Percentiles rank a stretch among this genome's conserved stretches.
Evolutionary conservation across 345 rosid species (phyloP).

Genomic region (Citrus hindsii): DNA sequence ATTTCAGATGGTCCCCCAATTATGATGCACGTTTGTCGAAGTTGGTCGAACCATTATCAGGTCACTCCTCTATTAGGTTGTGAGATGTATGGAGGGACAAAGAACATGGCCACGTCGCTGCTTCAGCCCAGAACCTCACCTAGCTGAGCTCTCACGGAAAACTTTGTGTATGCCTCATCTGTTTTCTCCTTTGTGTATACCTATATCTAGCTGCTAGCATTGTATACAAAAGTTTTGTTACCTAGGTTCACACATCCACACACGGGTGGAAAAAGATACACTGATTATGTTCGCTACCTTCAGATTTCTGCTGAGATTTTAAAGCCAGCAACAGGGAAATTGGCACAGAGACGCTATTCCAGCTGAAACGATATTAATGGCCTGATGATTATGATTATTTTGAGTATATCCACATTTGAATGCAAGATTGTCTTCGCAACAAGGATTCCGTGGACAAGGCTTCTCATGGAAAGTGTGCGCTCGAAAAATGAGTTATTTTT

Average conservation of each 20-base stretch:
- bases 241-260: conserved; percentile 42
- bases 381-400: neutral
- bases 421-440: neutral
- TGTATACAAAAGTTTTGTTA: neutral
- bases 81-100: conserved; percentile 74
- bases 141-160: neutral
- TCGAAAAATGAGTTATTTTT: too few species aligned
- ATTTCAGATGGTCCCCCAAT: neutral
- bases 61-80: conserved; percentile 25
- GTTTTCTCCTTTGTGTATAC: neutral
- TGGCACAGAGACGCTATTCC: conserved; percentile 54
- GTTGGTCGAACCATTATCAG: conserved; percentile 33
- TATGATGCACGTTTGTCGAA: neutral
- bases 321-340: conserved; percentile 47
- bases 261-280: conserved; percentile 45
- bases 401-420: neutral
- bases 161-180: too few species aligned
- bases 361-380: neutral
- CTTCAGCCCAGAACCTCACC: conserved; percentile 56
- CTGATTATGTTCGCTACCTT: conserved; percentile 65
- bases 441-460: neutral
- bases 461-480: neutral
- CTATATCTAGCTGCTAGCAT: neutral
- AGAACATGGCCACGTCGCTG: conserved; percentile 64
- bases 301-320: conserved; percentile 48